Conservation (phyloP, 352 stramenopile species). For the Peronosclerospora sorghi region DNA sequence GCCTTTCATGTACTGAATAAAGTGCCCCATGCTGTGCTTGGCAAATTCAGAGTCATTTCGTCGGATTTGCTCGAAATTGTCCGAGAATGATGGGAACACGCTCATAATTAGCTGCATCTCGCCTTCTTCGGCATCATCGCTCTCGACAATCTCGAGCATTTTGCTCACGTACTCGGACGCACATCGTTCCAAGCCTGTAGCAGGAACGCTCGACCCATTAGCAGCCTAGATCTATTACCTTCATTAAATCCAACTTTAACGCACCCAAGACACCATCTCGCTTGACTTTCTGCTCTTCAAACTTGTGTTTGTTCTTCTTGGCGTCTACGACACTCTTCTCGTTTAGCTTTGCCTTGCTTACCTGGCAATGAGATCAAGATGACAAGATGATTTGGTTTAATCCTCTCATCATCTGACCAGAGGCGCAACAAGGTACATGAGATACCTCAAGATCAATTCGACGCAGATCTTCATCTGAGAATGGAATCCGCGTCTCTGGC, state of each 20-base stretch:
- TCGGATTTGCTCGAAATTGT: constrained; percentile 81
- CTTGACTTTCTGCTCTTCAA: constrained; percentile 75
- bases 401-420: constrained; percentile 20
- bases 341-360: constrained; percentile 44
- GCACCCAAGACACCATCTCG: constrained; percentile 68
- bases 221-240: not conserved
- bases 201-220: not conserved
- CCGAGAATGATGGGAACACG: constrained; percentile 81
- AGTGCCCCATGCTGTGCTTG: constrained; percentile 80
- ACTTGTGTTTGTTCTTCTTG: constrained; percentile 66
- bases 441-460: constrained; percentile 63
- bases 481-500: constrained; percentile 79
- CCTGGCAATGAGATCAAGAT: constrained; percentile 39
- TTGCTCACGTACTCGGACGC: constrained; percentile 78
- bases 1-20: constrained; percentile 67
- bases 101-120: constrained; percentile 75
- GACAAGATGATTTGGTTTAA: constrained; percentile 18
- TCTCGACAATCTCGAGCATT: constrained; percentile 80
- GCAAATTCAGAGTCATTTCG: constrained; percentile 69
- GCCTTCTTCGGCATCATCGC: constrained; percentile 64
- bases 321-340: constrained; percentile 61
- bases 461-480: constrained; percentile 69
- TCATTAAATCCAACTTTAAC: too few relatives aligned
- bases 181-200: constrained; percentile 63
- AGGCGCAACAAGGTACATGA: constrained; percentile 11